Conservation (phyloP, 2,329 filamentous ascomycete species). For the Davidsoniella australis region DNA sequence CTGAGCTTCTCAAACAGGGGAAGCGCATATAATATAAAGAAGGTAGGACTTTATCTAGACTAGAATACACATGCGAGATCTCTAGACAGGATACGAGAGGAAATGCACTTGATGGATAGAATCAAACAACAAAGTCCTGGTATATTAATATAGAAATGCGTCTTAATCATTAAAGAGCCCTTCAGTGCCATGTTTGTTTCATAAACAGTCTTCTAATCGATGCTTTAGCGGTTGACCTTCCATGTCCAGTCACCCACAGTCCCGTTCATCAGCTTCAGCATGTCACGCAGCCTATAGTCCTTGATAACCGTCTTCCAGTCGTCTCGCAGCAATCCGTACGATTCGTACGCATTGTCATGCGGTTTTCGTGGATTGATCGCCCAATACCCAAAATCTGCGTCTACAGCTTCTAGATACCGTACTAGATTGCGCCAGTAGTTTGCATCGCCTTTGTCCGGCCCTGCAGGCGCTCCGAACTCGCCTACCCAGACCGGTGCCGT, state of each 20-base stretch:
- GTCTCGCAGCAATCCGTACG: constrained; percentile 43
- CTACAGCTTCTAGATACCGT: constrained; percentile 36
- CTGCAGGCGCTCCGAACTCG: constrained; percentile 43
- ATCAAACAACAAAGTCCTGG: neutral
- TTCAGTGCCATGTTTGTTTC: neutral
- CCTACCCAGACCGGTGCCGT: constrained; percentile 47
- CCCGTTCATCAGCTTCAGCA: constrained; percentile 34
- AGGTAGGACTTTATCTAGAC: neutral
- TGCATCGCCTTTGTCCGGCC: constrained; percentile 36
- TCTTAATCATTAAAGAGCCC: neutral
- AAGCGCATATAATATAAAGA: constrained; percentile 33
- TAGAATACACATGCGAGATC: neutral
- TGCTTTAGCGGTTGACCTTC: neutral
- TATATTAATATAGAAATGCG: neutral
- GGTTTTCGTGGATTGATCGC: constrained; percentile 51
- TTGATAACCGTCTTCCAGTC: constrained; percentile 46
- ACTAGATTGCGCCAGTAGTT: constrained; percentile 52
- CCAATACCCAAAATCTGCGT: constrained; percentile 55
- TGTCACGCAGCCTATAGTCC: constrained; percentile 46
- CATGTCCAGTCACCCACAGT: constrained; percentile 7
- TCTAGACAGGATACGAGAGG: neutral
- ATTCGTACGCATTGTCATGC: constrained; percentile 36
- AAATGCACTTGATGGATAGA: neutral
- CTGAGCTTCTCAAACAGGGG: constrained; percentile 48
- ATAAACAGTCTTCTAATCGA: neutral